A percentile compares a stretch with the other conserved stretches of the same genome.
These are phyloP conservation scores for Closterium sp. DNA, from an alignment of 139 green algal genomes.

Conservation along the genomic window DNA sequence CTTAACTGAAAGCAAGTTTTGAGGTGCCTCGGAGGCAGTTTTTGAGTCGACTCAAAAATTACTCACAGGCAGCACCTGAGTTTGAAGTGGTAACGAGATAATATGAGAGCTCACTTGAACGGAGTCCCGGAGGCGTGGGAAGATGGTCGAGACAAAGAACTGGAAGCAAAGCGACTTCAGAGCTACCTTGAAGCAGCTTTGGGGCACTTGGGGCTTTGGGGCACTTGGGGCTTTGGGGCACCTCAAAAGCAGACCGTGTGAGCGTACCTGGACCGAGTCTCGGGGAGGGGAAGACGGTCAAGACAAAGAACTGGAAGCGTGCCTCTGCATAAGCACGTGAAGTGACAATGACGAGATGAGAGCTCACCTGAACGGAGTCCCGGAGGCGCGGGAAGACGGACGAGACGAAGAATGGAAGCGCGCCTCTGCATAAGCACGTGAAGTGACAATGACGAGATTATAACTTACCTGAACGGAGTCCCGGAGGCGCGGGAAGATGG, in stretches of 20 bases:
- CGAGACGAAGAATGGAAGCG: background rate
- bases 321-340: no score
- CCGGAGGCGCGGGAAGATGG: conserved; percentile 52
- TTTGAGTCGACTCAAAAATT: no score
- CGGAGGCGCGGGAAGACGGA: background rate
- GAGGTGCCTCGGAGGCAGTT: no score
- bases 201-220: no score
- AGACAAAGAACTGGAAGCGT: background rate
- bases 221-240: background rate
- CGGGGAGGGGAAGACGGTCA: background rate
- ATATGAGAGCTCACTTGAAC: background rate
- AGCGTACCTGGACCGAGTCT: background rate
- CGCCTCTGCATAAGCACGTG: no score
- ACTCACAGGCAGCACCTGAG: no score
- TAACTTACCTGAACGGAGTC: conserved; percentile 54
- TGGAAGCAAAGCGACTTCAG: background rate
- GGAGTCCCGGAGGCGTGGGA: background rate
- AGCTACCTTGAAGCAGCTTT: no score
- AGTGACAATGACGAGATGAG: background rate
- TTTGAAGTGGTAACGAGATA: no score
- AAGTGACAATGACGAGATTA: no score
- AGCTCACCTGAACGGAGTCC: background rate
- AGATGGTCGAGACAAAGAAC: background rate
- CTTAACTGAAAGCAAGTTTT: no score
- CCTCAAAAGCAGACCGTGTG: background rate